These are phyloP conservation scores for Chaetomium strumarium DNA, from an alignment of 2,329 filamentous ascomycete species.

Conservation along the genomic window DNA sequence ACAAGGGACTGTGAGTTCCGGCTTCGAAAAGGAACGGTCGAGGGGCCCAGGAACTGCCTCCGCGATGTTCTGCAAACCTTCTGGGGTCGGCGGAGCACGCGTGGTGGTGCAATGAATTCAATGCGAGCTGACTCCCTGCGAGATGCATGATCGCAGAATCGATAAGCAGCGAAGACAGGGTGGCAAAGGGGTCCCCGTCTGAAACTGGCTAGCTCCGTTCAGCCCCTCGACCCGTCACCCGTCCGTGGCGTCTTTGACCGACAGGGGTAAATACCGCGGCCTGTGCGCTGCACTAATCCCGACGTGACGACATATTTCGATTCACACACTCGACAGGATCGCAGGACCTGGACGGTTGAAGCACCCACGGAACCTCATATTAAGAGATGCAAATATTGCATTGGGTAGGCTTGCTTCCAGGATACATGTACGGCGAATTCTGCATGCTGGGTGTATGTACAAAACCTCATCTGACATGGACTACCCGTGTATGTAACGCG, in stretches of 20 bases:
- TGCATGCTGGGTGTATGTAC: no score
- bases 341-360: conserved; percentile 1
- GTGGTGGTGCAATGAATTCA: conserved; percentile 10
- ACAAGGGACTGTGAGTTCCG: conserved; percentile 7
- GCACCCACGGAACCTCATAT: neutral
- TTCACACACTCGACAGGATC: conserved; percentile 4
- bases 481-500: no score
- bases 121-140: conserved; percentile 10
- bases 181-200: conserved; percentile 21
- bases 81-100: conserved; percentile 1
- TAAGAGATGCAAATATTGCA: neutral
- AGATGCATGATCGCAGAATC: conserved; percentile 20
- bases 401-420: no score
- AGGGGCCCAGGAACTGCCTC: conserved; percentile 5
- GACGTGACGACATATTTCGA: neutral
- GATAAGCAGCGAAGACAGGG: conserved; percentile 16
- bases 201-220: conserved; percentile 25
- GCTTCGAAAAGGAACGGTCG: neutral
- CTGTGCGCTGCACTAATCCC: conserved; percentile 3
- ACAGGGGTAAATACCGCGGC: conserved; percentile 4
- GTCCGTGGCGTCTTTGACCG: neutral
- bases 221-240: conserved; percentile 2
- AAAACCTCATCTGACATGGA: no score
- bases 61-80: conserved; percentile 10
- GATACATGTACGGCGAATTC: no score